Base-by-base conservation (phyloP, 345 rosid species). In the Hibiscus trionum region DNA sequence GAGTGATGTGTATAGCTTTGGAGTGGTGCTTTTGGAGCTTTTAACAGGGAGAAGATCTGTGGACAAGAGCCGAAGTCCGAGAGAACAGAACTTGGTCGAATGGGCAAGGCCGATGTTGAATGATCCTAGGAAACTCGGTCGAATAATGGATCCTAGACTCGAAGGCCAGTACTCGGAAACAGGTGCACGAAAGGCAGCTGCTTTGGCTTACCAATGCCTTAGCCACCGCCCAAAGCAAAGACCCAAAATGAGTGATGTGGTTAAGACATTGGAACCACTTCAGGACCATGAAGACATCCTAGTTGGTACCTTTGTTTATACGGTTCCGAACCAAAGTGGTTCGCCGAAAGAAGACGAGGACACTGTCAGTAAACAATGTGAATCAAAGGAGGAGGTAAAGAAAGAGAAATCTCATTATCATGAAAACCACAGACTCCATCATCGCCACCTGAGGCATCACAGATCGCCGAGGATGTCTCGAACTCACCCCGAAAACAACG, bases 141-240 rank as follows among this genome's bases (percentile, higher is more conserved):
- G 98, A 49, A 80, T 91, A 78, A 88, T 93, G 90, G 98, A 93
- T 72, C 94, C 93, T 0, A 85, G 97, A 73, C 89, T 93, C 7
- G 98, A 93, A 77, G 96, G 94, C 9, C 96, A 84, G 68, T 93
- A 90, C 85, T 90, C 98, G 0, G 98, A 93, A 76, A 70, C 81
- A 0, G 98, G 96, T 1, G 93, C 91, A 2, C 75, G 77, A 59
- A 90, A 90, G 74, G 98, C 92, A 31, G 97, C 97, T 8, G 84
- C 86, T 57, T 72, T 93, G 81, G 97, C 98, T 1, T 88, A 91
- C 72, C 86, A 56, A 69, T 93, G 97, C 84, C 83, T 93, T 63
- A 87, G 97, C 71, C 87, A 87, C 63, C 75, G 96, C 76, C 90
- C 97, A 0, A 93, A 90, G 82, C 88, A 80, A 42, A 83, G 98